These are phyloP conservation scores for Macadamia tetraphylla DNA, from an alignment of 164 flowering plant genomes.

Conservation along the genomic window DNA sequence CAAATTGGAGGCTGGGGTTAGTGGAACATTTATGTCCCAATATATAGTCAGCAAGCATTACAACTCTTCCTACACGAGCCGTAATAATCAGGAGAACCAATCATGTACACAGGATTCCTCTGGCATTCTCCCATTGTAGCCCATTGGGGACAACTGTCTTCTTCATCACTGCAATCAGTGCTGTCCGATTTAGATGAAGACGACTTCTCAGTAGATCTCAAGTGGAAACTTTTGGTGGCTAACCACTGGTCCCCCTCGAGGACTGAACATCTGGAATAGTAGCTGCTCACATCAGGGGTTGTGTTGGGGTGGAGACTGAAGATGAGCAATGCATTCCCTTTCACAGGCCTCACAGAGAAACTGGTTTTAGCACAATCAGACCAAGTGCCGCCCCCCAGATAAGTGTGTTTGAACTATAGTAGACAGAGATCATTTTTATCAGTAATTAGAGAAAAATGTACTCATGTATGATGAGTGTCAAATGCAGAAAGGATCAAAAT, in stretches of 20 bases:
- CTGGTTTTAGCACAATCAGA: constrained; percentile 44
- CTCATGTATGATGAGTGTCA: background rate
- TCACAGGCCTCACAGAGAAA: constrained; percentile 44
- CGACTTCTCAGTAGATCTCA: constrained; percentile 18
- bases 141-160: constrained; percentile 66
- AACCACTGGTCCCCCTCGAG: constrained; percentile 75
- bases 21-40: too few relatives aligned
- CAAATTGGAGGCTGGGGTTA: too few relatives aligned
- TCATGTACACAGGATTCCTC: constrained; percentile 72
- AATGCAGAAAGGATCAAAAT: background rate
- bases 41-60: constrained; percentile 35
- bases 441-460: background rate
- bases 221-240: constrained; percentile 56
- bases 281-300: constrained; percentile 55
- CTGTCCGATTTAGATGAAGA: constrained; percentile 19
- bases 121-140: constrained; percentile 82
- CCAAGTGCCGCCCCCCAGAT: constrained; percentile 30
- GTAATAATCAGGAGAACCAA: constrained; percentile 70
- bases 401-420: constrained; percentile 20
- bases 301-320: constrained; percentile 57
- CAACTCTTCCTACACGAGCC: constrained; percentile 93
- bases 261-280: constrained; percentile 66
- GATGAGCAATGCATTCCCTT: constrained; percentile 73
- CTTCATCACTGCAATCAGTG: constrained; percentile 73
- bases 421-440: background rate